Conservation (phyloP, 2,329 filamentous ascomycete genomes). For the Lizonia empirigonia region DNA sequence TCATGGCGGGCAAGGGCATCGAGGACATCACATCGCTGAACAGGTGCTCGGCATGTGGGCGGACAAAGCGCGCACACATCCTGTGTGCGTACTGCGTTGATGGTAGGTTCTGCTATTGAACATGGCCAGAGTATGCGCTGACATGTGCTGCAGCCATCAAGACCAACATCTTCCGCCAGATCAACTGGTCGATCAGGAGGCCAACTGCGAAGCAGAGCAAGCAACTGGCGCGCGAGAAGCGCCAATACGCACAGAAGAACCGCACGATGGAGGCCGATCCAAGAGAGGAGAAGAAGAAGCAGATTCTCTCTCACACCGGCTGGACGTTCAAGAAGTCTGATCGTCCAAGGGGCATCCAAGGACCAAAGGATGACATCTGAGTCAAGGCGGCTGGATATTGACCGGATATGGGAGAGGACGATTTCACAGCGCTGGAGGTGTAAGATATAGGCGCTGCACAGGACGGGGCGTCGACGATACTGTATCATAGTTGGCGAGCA, state of each 20-base stretch:
- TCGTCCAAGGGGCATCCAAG: neutral
- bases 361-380: neutral
- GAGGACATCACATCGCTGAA: constrained; percentile 88
- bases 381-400: neutral
- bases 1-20: constrained; percentile 93
- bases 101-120: constrained; percentile 61
- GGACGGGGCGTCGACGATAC: constrained; percentile 3
- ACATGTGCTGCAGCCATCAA: constrained; percentile 35
- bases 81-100: constrained; percentile 86
- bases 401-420: neutral
- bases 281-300: constrained; percentile 33
- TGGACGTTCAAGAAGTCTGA: constrained; percentile 27
- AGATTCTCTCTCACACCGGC: constrained; percentile 36
- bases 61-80: constrained; percentile 84
- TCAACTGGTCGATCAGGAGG: constrained; percentile 34
- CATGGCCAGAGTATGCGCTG: neutral
- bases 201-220: constrained; percentile 40
- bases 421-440: neutral
- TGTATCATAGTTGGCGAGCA: constrained; percentile 32
- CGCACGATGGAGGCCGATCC: constrained; percentile 30
- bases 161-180: constrained; percentile 41
- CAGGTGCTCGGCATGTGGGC: constrained; percentile 87
- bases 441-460: constrained; percentile 9
- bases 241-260: constrained; percentile 18
- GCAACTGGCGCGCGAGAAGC: constrained; percentile 33